Evolutionary conservation across 495 filamentous ascomycete genomes (phyloP), one percentile per base, ranked within the genome.

Genomic region (Chaetomium cochliodes): DNA sequence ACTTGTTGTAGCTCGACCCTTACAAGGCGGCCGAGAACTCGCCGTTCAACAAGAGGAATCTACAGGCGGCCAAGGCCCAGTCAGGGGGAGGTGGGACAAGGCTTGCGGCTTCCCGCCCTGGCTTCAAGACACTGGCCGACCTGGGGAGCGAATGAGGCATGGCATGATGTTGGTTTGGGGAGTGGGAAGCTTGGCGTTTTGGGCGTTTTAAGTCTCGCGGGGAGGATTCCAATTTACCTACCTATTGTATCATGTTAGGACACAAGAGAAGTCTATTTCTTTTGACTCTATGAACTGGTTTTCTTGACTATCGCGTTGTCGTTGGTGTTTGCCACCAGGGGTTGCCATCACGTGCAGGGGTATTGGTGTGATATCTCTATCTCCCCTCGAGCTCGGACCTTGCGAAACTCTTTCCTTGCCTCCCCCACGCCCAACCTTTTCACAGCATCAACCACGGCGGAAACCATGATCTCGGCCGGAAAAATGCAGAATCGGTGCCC

Each of bases 1-100:
- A 73, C 47, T 44, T 33, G 50, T 37, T n/a, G 5, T 68, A 88
- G 86, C 76, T 90, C 53, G 88, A 91, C 65, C 81, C 87, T 1
- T 89, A 90, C 76, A 77, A 77, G 60, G 79, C 88, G 12, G 89
- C 87, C 0, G 82, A 88, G 71, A 79, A 77, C 28, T 90, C 87
- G 2, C 69, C 76, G 22, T 92, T 88, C 74, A 91, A 90, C 66
- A 75, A 86, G 49, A 73, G 79, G 22, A 77, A 72, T 30, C 72
- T 73, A 3, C 69, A 68, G 16, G 60, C 70, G 16, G 60, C 70
- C 15, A 63, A 20, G 39, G 42, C 65, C 28, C 65, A 70, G 8
- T 44, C 57, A 12, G 69, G 50, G 16, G 67, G 67, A 11, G 66
- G 67, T 30, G 70, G 69, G 13, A 59, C 70, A 42, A 73, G 33